phyloP scores from a whole-genome alignment of 345 rosid genomes.

The Limnanthes douglasii region DNA sequence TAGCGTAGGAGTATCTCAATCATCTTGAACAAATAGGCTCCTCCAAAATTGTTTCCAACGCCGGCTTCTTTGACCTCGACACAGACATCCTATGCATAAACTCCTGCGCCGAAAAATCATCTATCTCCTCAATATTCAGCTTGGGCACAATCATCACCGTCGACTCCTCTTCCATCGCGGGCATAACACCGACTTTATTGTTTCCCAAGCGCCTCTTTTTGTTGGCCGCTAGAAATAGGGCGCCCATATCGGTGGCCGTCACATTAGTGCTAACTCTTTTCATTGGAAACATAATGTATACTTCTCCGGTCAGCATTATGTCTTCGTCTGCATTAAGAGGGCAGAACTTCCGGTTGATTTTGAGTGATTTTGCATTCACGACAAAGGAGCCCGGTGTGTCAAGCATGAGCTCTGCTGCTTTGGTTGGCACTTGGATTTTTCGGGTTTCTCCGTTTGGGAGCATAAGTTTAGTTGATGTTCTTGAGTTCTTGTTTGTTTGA shows the following conservation, averaged over 20 bases:
- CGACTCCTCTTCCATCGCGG: constrained; percentile 6
- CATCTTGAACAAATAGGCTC: constrained; percentile 17
- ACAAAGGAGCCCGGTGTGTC: constrained; percentile 66
- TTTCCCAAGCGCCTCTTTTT: constrained; percentile 19
- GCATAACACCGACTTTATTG: constrained; percentile 21
- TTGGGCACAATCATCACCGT: constrained; percentile 5
- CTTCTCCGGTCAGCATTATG: constrained; percentile 24
- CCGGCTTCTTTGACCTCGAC: constrained; percentile 67
- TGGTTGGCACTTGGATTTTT: constrained; percentile 31
- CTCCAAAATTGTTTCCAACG: constrained; percentile 55
- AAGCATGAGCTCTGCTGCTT: constrained; percentile 86
- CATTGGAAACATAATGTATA: constrained; percentile 66
- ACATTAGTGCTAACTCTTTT: constrained; percentile 34
- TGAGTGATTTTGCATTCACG: constrained; percentile 38
- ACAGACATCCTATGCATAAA: constrained; percentile 39
- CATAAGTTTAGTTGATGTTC: constrained; percentile 26
- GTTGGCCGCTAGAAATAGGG: constrained; percentile 27
- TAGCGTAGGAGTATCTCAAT: no score
- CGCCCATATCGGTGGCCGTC: constrained; percentile 50
- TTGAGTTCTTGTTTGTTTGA: constrained; percentile 15
- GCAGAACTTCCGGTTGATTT: constrained; percentile 34
- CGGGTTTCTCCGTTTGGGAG: constrained; percentile 48
- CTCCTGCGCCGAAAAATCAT: constrained; percentile 37
- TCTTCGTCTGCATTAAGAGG: constrained; percentile 73
- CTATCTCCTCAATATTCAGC: constrained; percentile 42